Base-by-base conservation (phyloP, 495 filamentous ascomycete genomes). In the Symbiotaphrina buchneri region DNA sequence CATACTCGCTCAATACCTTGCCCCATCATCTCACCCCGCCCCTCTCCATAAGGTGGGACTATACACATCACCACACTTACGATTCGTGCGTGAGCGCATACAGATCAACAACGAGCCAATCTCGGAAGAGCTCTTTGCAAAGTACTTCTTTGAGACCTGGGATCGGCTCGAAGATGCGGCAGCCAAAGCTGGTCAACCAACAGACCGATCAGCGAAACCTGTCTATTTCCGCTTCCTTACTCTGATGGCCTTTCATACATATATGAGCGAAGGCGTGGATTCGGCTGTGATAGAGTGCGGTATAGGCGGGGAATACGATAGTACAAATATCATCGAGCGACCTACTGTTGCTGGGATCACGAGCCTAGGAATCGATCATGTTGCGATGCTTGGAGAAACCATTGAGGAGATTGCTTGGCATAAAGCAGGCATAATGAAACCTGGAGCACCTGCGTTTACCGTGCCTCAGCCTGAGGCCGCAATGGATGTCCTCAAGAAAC, bases 391-490 rank as follows among this genome's bases (percentile, higher is more conserved):
- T 20, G 87, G 87, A 10, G 48, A 64, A 21, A 90, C 87, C 0
- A 70, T 93, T 25, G 77, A 83, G 29, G 63, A 84, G 39, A 97
- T 97, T 37, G 85, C 90, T 3, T 95, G 90, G 87, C 85, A 97
- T 44, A 95, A 97, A 48, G 78, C 66, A 8, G 87, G 87, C 8
- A 85, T 95, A 31, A 74, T 93, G 55, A 97, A 95, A 47, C 16
- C 46, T 1, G 69, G 65, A 0, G 56, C 57, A 7, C 63, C 68
- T 6, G 75, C 68, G 2, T 87, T 91, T 33, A 79, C 74, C 1
- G 67, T 76, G 7, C 66, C 68, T 10, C 87, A 97, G 46, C 53
- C 58, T 0, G 48, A 61, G 1, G 52, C 44, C 8, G 87, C 84
- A 0, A 48, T 74, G 29, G 48, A 61, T 16, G 82, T 95, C 5